Evolutionary conservation across 2,329 filamentous ascomycete species (phyloP), one percentile per base, ranked within the genome.

Genomic region (Aspergillus brasiliensis): DNA sequence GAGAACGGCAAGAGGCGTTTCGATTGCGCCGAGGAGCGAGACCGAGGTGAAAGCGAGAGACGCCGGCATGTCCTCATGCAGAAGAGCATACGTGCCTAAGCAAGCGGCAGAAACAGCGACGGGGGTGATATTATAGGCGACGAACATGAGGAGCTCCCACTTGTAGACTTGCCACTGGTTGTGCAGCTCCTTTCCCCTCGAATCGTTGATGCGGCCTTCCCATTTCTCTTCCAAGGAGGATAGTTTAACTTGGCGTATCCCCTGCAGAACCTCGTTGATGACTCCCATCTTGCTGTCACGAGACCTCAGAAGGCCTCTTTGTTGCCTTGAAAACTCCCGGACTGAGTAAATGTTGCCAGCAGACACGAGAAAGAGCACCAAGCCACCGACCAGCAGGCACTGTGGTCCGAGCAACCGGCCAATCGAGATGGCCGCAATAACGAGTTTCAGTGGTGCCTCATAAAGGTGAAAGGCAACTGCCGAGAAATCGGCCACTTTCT

Each of bases 91-190:
- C 19, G 52, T 55, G 10, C 52, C 52, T 38, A 55, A 44, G 17
- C 52, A 55, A 19, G 52, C 52, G 17, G 52, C 37, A 3, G 52
- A 55, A 2, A 55, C 52, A 10, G 31, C 34, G 11, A 55, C 38
- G 11, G 52, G 52, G 3, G 52, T 31, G 4, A 55, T 15, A 11
- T 46, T 55, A 31, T 55, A 55, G 8, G 52, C 42, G 25, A 55
- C 52, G 11, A 55, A 55, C 52, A 55, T 55, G n/a, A 55, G 38
- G 11, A 55, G 38, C 25, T 55, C 52, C 52, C 52, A 55, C 8
- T 31, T 44, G n/a, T 34, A 55, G 8, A 55, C 52, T 27, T 44
- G 38, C 52, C 52, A 55, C 21, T 55, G 52, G n/a, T 15, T 55
- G 4, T 44, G 38, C n/a, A 55, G 23, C 11, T 55, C 52, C 23